Evolutionary conservation across 2,329 filamentous ascomycete species (phyloP).

Genomic region (Alternaria triticimaculans): DNA sequence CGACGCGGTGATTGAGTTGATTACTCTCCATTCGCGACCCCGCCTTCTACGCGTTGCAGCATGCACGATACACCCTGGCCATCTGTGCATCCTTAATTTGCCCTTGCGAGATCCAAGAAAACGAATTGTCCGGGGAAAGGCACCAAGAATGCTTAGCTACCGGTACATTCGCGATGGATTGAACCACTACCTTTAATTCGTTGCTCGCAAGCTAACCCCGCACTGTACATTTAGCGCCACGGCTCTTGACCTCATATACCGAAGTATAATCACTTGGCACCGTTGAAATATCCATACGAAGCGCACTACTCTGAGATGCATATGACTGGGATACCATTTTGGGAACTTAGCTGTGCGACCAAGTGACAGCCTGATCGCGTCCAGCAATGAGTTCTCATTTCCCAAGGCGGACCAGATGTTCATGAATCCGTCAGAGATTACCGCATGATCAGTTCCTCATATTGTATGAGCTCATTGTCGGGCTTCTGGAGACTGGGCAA

Average conservation of each 20-base stretch:
- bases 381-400: conserved; percentile 2
- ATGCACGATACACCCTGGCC: background rate
- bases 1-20: background rate
- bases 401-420: conserved; percentile 21
- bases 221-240: conserved; percentile 7
- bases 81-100: conserved; percentile 2
- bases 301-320: conserved; percentile 11
- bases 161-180: conserved; percentile 3
- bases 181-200: conserved; percentile 15
- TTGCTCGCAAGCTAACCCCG: conserved; percentile 21
- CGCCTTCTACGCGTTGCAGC: conserved; percentile 23
- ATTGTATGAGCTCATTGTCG: conserved; percentile 13
- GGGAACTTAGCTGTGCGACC: conserved; percentile 12
- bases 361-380: conserved; percentile 8
- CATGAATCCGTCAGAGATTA: conserved; percentile 23
- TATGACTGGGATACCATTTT: conserved; percentile 5
- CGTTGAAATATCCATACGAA: background rate
- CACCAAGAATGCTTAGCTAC: conserved; percentile 19
- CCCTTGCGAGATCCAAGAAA: conserved; percentile 16
- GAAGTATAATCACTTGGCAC: conserved; percentile 28
- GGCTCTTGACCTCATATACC: conserved; percentile 26
- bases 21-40: conserved; percentile 15
- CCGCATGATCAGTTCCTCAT: conserved; percentile 22
- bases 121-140: conserved; percentile 24
- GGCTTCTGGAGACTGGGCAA: conserved; percentile 11